phyloP scores from a whole-genome alignment of 1,284 basidiomycete genomes.

The Irpex sp. region DNA sequence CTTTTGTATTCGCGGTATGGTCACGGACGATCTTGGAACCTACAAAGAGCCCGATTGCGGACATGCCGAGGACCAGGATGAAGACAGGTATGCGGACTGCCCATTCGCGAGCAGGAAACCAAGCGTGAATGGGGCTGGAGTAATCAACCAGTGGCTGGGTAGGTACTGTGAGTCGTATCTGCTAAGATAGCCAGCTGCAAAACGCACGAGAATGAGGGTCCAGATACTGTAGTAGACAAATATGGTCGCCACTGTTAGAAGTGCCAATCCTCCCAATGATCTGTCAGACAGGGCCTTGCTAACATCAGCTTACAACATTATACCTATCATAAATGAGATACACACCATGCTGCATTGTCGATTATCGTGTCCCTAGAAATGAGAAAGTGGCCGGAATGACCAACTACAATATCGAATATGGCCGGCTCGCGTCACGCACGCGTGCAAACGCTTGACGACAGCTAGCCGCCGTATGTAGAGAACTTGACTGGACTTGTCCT shows the following conservation, averaged over 20 bases:
- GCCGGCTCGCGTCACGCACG: not conserved
- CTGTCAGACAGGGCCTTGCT: constrained; percentile 80
- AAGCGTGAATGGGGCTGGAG: constrained; percentile 67
- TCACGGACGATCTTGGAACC: constrained; percentile 65
- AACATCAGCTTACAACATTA: too few species aligned
- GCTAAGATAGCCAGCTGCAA: not conserved
- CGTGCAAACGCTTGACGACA: constrained; percentile 25
- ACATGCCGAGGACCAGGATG: constrained; percentile 74
- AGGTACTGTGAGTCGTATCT: not conserved
- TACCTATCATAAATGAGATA: too few species aligned
- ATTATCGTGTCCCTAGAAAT: not conserved
- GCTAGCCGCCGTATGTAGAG: constrained; percentile 16
- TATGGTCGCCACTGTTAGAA: constrained; percentile 70
- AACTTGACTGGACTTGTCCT: constrained; percentile 11
- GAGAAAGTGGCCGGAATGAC: not conserved
- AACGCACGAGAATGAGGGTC: constrained; percentile 80
- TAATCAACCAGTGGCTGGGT: constrained; percentile 80
- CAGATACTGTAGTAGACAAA: constrained; percentile 91
- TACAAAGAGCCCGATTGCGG: constrained; percentile 76
- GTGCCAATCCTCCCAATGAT: constrained; percentile 74
- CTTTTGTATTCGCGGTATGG: not conserved
- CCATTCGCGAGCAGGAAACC: constrained; percentile 90
- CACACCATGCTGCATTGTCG: not conserved
- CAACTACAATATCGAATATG: not conserved
- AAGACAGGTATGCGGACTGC: constrained; percentile 84